Evolutionary conservation across 305 asterid species (phyloP).

Genomic region (Rubia peregrina): DNA sequence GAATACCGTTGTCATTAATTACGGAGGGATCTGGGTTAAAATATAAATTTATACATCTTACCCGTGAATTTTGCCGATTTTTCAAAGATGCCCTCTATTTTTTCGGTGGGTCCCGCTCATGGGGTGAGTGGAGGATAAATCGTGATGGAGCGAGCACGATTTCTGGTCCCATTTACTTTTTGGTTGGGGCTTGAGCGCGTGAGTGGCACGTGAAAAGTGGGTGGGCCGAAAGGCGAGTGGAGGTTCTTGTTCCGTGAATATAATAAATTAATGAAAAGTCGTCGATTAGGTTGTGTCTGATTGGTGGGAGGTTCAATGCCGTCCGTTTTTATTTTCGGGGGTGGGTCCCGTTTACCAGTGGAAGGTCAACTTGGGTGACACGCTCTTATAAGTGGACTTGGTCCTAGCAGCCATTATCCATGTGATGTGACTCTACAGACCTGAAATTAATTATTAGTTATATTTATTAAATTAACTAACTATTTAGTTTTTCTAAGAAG

Average conservation of each 20-base stretch:
- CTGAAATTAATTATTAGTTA: neutral
- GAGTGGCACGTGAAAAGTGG: constrained; percentile 16
- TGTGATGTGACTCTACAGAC: constrained; percentile 1
- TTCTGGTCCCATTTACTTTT: neutral
- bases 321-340: neutral
- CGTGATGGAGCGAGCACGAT: constrained; percentile 4
- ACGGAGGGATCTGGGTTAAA: neutral
- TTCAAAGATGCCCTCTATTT: neutral
- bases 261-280: neutral
- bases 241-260: neutral
- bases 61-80: neutral
- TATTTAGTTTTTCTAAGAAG: too few relatives aligned
- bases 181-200: constrained; percentile 15
- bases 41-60: neutral
- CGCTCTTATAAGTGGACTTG: constrained; percentile 9
- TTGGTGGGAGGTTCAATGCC: constrained; percentile 15
- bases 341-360: constrained; percentile 1
- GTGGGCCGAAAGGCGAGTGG: neutral
- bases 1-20: neutral
- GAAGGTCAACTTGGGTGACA: constrained; percentile 20
- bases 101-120: neutral
- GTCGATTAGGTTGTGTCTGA: constrained; percentile 4
- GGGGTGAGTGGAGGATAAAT: neutral
- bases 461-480: neutral
- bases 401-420: constrained; percentile 2